A percentile compares a stretch with the other conserved stretches of the same genome.
Conservation (phyloP, 345 rosid species). For the Camelina hispida region DNA sequence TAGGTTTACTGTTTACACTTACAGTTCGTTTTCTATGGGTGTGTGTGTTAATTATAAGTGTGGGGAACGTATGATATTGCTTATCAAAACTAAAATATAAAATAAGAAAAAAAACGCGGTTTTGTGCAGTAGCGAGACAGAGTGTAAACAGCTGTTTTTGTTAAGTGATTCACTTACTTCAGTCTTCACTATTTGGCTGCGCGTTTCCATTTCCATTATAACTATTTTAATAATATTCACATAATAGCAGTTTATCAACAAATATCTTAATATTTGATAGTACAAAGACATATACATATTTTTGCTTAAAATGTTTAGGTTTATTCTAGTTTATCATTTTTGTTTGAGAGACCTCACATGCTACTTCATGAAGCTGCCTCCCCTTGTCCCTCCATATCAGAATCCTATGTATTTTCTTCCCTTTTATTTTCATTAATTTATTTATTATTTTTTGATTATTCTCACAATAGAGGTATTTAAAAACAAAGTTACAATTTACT, state of each 20-base stretch:
- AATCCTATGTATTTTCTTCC: slow-evolving; percentile 41
- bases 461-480: not conserved
- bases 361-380: slow-evolving; percentile 47
- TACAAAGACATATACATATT: not conserved
- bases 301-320: not conserved
- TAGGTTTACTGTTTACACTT: not conserved
- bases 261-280: not conserved
- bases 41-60: slow-evolving; percentile 30
- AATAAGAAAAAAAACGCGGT: slow-evolving; percentile 40
- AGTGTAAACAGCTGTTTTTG: slow-evolving; percentile 43
- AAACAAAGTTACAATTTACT: not conserved
- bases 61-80: slow-evolving; percentile 10
- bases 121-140: slow-evolving; percentile 37
- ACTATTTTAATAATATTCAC: not conserved
- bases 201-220: slow-evolving; percentile 37
- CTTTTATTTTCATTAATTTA: not conserved
- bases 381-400: slow-evolving; percentile 30
- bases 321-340: slow-evolving; percentile 25
- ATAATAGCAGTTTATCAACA: not conserved
- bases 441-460: not conserved
- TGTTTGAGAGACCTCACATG: slow-evolving; percentile 43
- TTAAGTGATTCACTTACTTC: slow-evolving; percentile 41
- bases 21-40: slow-evolving; percentile 11
- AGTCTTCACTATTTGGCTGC: slow-evolving; percentile 45
- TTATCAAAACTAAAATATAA: not conserved